Conservation (phyloP, 2,329 filamentous ascomycete species). For the Lasiodiplodia gonubiensis region DNA sequence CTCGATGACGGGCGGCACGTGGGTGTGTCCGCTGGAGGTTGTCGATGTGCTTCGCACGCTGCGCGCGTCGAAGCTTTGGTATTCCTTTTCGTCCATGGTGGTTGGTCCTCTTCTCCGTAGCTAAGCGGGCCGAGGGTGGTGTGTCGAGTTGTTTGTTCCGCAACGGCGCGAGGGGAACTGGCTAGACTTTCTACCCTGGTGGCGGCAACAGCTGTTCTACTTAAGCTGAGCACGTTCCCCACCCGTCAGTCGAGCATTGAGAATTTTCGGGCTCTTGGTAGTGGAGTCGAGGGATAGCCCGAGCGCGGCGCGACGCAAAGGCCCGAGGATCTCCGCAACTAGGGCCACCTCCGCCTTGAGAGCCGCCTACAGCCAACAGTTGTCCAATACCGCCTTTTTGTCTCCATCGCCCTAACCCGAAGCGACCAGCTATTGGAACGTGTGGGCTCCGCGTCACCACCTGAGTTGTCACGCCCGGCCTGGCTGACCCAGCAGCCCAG, state of each 20-base stretch:
- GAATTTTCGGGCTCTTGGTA: constrained; percentile 7
- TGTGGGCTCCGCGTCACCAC: constrained; percentile 18
- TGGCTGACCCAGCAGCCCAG: background rate
- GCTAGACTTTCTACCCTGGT: background rate
- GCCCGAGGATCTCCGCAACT: constrained; percentile 24
- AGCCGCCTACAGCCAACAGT: constrained; percentile 18
- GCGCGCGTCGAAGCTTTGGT: background rate
- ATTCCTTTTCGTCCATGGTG: constrained; percentile 21
- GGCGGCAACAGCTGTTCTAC: background rate
- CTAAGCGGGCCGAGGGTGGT: background rate
- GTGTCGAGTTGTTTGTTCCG: background rate
- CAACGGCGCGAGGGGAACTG: background rate
- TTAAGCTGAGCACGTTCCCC: constrained; percentile 15
- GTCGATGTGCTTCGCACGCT: constrained; percentile 7
- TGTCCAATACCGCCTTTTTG: constrained; percentile 16
- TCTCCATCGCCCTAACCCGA: constrained; percentile 3
- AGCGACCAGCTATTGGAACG: constrained; percentile 10
- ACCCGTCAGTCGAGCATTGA: constrained; percentile 15
- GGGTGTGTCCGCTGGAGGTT: background rate
- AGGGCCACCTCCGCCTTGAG: constrained; percentile 20
- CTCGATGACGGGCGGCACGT: background rate
- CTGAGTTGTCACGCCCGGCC: constrained; percentile 16
- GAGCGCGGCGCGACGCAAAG: constrained; percentile 20
- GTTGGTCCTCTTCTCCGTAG: background rate
- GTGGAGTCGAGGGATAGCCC: constrained; percentile 3